Evolutionary conservation across 2,329 filamentous ascomycete genomes (phyloP), one percentile per base, ranked within the genome.

Genomic region (Cordyceps tenuipes): DNA sequence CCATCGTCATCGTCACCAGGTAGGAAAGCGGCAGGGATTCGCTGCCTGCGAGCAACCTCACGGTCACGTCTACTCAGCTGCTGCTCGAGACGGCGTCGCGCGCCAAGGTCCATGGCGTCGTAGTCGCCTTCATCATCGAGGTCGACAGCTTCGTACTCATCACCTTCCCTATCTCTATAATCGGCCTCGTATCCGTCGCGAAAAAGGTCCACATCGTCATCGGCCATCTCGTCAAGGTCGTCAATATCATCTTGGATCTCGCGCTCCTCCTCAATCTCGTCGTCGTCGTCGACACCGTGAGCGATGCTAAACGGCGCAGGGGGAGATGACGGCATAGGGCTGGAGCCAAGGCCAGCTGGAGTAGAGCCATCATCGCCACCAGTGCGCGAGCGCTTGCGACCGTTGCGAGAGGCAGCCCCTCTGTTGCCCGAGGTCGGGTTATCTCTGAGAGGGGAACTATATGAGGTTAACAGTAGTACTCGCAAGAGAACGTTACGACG

Each of bases 361-460:
- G 82, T 82, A 3, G 75, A 72, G 34, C 71, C 76, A 72, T 84
- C 80, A 62, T 78, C 79, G 51, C 75, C 80, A 57, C 73, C 76
- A 17, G 75, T 75, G 61, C 82, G 80, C 41, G 81, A 77, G 53
- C 82, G 80, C 70, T 85, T 85, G 66, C 82, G 80, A 68, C 72
- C 79, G 50, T 75, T 72, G 59, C 78, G 75, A 52, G 77, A 72
- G 48, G 75, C 79, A 29, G 81, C 72, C 57, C 90, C 90, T 66
- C 90, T 85, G 75, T 96, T 96, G 68, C 87, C 91, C 65, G 91
- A 92, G 62, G 87, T 85, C 79, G 89, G 88, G 75, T 86, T 91
- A 67, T 86, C 82, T 73, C 88, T 86, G 63, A 95, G 81, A 71
- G 92, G 91, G 72, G 91, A 95, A 79, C 90, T 95, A 70, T 26